Conservation (phyloP, 2,329 filamentous ascomycete genomes). For the Aulographum hederae region DNA sequence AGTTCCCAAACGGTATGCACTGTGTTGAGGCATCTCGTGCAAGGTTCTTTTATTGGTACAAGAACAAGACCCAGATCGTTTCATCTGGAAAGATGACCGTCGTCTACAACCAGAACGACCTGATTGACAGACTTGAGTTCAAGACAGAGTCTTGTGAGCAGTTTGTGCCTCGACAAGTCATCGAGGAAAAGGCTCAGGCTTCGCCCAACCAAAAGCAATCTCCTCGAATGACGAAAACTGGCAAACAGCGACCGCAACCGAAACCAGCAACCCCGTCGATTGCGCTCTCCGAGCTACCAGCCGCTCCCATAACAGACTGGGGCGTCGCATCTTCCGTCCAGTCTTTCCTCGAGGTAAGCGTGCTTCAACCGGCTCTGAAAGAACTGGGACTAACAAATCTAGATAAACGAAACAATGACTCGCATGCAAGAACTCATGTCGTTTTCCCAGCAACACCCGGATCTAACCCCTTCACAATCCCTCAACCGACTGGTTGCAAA, state of each 20-base stretch:
- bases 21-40: constrained; percentile 60
- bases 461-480: constrained; percentile 35
- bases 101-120: constrained; percentile 60
- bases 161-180: constrained; percentile 52
- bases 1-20: constrained; percentile 29
- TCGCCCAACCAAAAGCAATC: constrained; percentile 18
- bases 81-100: constrained; percentile 60
- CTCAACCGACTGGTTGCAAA: constrained; percentile 29
- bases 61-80: constrained; percentile 66
- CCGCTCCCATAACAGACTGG: constrained; percentile 27
- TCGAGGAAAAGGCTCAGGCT: constrained; percentile 27
- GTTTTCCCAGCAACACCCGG: constrained; percentile 33
- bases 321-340: constrained; percentile 39
- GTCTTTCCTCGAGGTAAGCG: constrained; percentile 42
- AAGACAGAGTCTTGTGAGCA: constrained; percentile 61
- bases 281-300: constrained; percentile 25
- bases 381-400: constrained; percentile 2
- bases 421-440: constrained; percentile 43
- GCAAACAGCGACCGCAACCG: constrained; percentile 29
- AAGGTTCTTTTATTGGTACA: constrained; percentile 78
- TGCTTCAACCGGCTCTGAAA: constrained; percentile 1
- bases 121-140: constrained; percentile 75
- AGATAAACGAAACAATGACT: constrained; percentile 48
- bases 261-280: constrained; percentile 20
- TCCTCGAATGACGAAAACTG: constrained; percentile 35